phyloP scores from a whole-genome alignment of 257 asterid genomes.

The Ballota nigra region DNA sequence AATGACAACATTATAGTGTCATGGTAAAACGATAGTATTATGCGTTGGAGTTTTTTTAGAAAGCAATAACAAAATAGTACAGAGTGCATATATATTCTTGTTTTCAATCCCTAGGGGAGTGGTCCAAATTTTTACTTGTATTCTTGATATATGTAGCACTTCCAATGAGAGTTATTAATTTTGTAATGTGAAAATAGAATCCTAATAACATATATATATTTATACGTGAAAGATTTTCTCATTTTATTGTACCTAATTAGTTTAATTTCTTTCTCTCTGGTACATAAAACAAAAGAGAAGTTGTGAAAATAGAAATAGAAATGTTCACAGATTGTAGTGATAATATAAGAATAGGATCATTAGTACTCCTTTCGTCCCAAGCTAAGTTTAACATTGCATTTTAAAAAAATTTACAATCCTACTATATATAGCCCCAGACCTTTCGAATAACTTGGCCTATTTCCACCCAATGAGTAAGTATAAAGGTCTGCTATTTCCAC shows the following conservation, averaged over 20 bases:
- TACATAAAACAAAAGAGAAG: neutral
- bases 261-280: neutral
- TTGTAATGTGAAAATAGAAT: neutral
- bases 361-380: too few relatives aligned
- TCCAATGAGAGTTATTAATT: neutral
- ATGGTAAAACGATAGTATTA: neutral
- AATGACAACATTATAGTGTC: neutral
- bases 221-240: too few relatives aligned
- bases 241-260: neutral
- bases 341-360: too few relatives aligned
- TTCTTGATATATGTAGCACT: neutral
- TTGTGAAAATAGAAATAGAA: too few relatives aligned
- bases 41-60: neutral
- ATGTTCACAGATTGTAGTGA: neutral
- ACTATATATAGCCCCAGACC: too few relatives aligned
- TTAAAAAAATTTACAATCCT: too few relatives aligned
- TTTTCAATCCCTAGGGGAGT: neutral
- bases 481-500: too few relatives aligned
- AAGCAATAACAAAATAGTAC: neutral
- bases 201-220: neutral
- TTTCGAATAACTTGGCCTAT: too few relatives aligned
- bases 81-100: neutral
- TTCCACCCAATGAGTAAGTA: too few relatives aligned
- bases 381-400: too few relatives aligned
- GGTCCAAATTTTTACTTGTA: neutral